Percentiles rank a stretch among this genome's conserved stretches.
phyloP scores from a whole-genome alignment of 1,284 basidiomycete species.

The Exobasidium cylindrosporum region DNA sequence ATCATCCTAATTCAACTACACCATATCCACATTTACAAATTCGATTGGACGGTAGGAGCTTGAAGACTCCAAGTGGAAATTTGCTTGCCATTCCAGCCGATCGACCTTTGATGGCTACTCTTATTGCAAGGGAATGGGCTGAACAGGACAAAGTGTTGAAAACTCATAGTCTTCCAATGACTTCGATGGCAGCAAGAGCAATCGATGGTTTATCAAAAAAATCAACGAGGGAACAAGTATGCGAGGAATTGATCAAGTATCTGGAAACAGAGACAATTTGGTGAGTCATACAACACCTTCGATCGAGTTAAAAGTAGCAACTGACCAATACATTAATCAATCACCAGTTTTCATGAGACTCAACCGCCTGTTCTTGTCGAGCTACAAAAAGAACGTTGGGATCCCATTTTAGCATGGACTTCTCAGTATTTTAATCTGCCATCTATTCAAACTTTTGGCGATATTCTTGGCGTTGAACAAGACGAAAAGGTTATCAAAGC shows the following conservation, averaged over 20 bases:
- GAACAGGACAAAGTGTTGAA: conserved; percentile 74
- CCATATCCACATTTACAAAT: conserved; percentile 55
- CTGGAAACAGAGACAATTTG: conserved; percentile 94
- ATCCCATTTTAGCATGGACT: conserved; percentile 81
- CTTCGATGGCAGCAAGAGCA: conserved; percentile 77
- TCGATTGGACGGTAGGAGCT: conserved; percentile 74
- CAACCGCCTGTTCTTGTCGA: conserved; percentile 71
- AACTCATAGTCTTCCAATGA: conserved; percentile 10
- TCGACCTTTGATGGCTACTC: conserved; percentile 71
- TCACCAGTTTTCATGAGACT: conserved; percentile 71
- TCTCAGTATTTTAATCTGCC: conserved; percentile 62
- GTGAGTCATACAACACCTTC: conserved; percentile 58
- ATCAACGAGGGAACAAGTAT: conserved; percentile 65
- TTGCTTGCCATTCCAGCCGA: conserved; percentile 69
- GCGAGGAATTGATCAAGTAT: conserved; percentile 74
- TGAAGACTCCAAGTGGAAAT: conserved; percentile 83
- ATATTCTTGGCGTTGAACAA: conserved; percentile 34
- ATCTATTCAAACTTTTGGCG: neutral
- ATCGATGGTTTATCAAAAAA: conserved; percentile 73
- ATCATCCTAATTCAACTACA: neutral
- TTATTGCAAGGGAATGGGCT: conserved; percentile 95
- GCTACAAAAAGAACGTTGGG: conserved; percentile 84
- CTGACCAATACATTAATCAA: conserved; percentile 5
- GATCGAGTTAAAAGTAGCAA: conserved; percentile 3
- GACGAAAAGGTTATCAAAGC: conserved; percentile 14